Percentiles rank a stretch among this genome's conserved stretches.
Evolutionary conservation across 2,329 filamentous ascomycete species (phyloP).

Genomic region (Arthrobotrys megalospora): DNA sequence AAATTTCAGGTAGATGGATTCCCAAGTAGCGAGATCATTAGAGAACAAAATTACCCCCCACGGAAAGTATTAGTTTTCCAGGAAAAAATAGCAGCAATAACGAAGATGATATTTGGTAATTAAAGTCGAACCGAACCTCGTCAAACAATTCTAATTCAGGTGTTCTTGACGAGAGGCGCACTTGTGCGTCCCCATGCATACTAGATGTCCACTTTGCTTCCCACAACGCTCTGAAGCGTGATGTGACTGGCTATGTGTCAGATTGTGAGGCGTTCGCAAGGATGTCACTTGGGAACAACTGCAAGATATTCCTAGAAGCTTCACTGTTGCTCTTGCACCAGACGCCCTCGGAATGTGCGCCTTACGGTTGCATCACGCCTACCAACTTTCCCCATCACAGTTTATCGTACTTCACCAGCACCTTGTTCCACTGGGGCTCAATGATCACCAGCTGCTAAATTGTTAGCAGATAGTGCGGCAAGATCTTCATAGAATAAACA

Average conservation of each 20-base stretch:
- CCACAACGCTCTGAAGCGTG: slow-evolving; percentile 56
- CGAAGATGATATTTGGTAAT: slow-evolving; percentile 41
- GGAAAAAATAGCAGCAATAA: slow-evolving; percentile 15
- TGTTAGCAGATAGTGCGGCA: slow-evolving; percentile 43
- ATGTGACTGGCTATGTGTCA: slow-evolving; percentile 61
- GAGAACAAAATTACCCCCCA: slow-evolving; percentile 44
- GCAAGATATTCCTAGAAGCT: slow-evolving; percentile 53
- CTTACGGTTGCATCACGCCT: slow-evolving; percentile 26
- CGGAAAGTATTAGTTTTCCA: slow-evolving; percentile 20
- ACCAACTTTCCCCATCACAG: slow-evolving; percentile 35
- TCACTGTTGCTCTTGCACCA: slow-evolving; percentile 29
- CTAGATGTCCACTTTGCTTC: slow-evolving; percentile 44
- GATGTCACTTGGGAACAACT: slow-evolving; percentile 51
- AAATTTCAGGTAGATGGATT: slow-evolving; percentile 46
- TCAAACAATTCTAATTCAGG: slow-evolving; percentile 52
- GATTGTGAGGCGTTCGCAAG: slow-evolving; percentile 61
- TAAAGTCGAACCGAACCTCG: slow-evolving; percentile 42
- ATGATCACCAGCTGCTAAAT: slow-evolving; percentile 43
- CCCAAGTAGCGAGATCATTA: slow-evolving; percentile 49
- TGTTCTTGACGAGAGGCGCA: slow-evolving; percentile 42
- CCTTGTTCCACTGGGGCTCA: neutral
- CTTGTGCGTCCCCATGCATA: slow-evolving; percentile 36
- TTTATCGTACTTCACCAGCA: slow-evolving; percentile 21
- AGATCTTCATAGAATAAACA: slow-evolving; percentile 47
- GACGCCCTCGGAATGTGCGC: slow-evolving; percentile 32